These are phyloP conservation scores for Erodium moschatum DNA, from an alignment of 441 rosid species.

Conservation along the genomic window DNA sequence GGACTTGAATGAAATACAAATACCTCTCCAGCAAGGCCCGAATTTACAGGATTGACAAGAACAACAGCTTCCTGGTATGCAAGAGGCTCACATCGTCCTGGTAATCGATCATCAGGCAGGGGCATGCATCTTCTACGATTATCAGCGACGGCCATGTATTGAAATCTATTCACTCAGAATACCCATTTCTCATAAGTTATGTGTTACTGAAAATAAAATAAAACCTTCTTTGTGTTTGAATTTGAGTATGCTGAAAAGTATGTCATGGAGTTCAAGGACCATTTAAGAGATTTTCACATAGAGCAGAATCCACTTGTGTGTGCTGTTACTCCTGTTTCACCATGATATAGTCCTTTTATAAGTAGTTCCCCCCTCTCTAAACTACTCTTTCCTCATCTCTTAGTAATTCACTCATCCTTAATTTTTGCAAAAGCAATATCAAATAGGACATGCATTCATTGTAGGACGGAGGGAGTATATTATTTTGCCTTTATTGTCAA, in stretches of 20 bases:
- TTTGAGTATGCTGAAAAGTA: background rate
- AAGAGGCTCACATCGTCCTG: slow-evolving; percentile 49
- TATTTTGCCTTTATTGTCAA: background rate
- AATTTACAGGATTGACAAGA: slow-evolving; percentile 62
- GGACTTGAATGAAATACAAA: slow-evolving; percentile 24
- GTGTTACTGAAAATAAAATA: background rate
- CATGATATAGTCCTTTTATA: background rate
- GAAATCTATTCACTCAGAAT: slow-evolving; percentile 39
- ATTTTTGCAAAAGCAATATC: background rate
- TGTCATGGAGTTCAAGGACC: background rate
- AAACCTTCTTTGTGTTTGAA: background rate
- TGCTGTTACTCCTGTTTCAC: too few species aligned
- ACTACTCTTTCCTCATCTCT: background rate
- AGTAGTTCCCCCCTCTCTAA: background rate
- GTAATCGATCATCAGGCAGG: slow-evolving; percentile 57
- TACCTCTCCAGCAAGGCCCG: slow-evolving; percentile 74
- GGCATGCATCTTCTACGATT: slow-evolving; percentile 77
- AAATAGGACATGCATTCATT: background rate
- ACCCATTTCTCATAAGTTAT: background rate
- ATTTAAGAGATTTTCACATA: too few species aligned
- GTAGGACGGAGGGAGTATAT: too few species aligned
- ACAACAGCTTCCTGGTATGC: slow-evolving; percentile 76
- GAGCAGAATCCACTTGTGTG: too few species aligned
- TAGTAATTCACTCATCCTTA: background rate
- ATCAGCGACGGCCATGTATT: slow-evolving; percentile 73